Base-by-base conservation (phyloP, 2,329 filamentous ascomycete genomes). In the Aspergillus transmontanensis region DNA sequence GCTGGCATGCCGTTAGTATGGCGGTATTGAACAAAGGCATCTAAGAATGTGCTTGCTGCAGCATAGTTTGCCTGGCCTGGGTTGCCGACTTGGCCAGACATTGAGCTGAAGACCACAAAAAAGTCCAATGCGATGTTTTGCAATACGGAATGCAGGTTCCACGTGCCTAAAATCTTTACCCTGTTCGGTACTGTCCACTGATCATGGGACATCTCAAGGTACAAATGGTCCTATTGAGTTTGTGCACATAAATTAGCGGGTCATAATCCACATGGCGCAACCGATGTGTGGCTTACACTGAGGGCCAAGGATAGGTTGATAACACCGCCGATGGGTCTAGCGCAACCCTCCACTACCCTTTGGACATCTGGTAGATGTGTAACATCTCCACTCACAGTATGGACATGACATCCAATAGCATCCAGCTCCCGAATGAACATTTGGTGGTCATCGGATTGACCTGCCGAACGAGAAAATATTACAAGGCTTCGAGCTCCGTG, bases 271-370 rank as follows among this genome's bases (percentile, higher is more conserved):
- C 54, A 43, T 21, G 19, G 4, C 12, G 9, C 19, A 12, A 54
- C 3, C 28, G 28, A 28, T n/a, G 26, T 11, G 7, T 41, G 39
- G 7, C 16, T 41, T 41, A 41, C 14, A n/a, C 6, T n/a, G 39
- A 41, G 39, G 14, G 39, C 39, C 39, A 41, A 9, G 14, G 39
- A 41, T 19, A 41, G 39, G 6, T 72, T 69, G 6, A 70, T 57
- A 9, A 71, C 60, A 12, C 70, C 69, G 6, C 36, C 62, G 23
- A 69, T 45, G 10, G 50, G 60, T 3, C 41, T 19, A 6, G 28
- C 26, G 39, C 51, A 60, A 10, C 21, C 43, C 2, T 39, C 7
- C 16, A 64, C 23, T 5, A 58, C 66, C 9, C 30, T 30, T 26
- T 62, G 14, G 19, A 64, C 63, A 4, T 65, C 59, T 21, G 28